Evolutionary conservation across 2,329 filamentous ascomycete genomes (phyloP), one percentile per base, ranked within the genome.

Genomic region (Hypoxylon rubiginosum): DNA sequence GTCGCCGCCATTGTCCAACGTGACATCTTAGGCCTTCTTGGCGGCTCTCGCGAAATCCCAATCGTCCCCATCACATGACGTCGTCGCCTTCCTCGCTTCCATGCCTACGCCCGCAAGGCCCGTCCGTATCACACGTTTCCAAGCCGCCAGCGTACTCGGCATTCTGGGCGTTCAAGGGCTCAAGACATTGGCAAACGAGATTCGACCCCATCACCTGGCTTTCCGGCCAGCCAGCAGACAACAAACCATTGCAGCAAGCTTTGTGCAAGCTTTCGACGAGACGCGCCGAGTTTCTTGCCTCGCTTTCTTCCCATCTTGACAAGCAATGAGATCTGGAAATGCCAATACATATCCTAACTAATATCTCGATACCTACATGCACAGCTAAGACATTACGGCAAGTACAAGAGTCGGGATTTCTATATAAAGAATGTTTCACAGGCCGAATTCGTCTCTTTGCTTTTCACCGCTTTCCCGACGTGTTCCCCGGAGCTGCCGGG

Each of bases 381-480:
- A 4, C 7, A 52, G 49, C 24, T 49, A 30, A 26, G 8, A 48
- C 9, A 41, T 41, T 41, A 48, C 13, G 6, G 4, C 10, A 2
- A 24, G n/a, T n/a, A 45, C n/a, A 2, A 41, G 55, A 17, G 17
- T 43, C 15, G 24, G 19, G 7, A 32, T n/a, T 30, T 43, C 21
- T 39, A 50, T 50, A 50, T 57, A 9, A 19, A 30, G 58, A 48
- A 57, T 56, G 48, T 57, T 53, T 21, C 60, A 69, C 43, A 17
- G 39, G 39, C 68, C 65, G 63, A 56, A 36, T 58, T 62, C 50
- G 54, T 59, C n/a, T 43, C 50, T 41, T 24, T 30, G 56, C 34
- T 43, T 58, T 58, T 71, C 71, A 71, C 72, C 72, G 71, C 70
- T 64, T 65, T 61, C 68, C 69, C 70, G 71, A 68, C 61, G 52